Conservation (phyloP, 73 alveolate species). For the Stentor roeselii region DNA sequence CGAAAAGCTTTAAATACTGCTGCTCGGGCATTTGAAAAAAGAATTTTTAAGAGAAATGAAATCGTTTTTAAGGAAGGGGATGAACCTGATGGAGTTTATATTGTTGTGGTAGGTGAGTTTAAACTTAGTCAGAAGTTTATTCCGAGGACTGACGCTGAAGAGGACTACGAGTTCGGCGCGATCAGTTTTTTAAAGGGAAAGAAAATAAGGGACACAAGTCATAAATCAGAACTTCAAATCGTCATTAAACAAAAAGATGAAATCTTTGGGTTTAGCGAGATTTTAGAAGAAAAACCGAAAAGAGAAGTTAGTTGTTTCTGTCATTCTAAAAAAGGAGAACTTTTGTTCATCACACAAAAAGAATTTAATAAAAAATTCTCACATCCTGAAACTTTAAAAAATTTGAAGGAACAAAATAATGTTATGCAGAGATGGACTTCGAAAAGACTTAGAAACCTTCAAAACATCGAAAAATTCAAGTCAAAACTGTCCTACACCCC, state of each 20-base stretch:
- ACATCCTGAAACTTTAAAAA: neutral
- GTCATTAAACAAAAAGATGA: constrained; percentile 9
- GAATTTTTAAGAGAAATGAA: constrained; percentile 34
- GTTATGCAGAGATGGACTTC: neutral
- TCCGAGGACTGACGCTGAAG: neutral
- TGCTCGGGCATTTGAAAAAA: constrained; percentile 13
- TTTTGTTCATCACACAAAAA: neutral
- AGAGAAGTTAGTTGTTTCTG: neutral
- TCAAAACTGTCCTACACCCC: neutral
- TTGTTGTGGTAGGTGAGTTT: constrained; percentile 57
- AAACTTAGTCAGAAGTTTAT: constrained; percentile 40
- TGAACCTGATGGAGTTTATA: constrained; percentile 29
- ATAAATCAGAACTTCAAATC: neutral
- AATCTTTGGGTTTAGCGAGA: neutral
- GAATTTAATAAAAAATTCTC: neutral
- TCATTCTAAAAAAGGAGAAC: neutral
- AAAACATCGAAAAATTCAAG: neutral
- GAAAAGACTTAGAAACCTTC: neutral
- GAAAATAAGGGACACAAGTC: no score
- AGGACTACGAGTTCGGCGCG: neutral
- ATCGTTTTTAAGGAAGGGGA: constrained; percentile 50
- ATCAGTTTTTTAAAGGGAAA: neutral
- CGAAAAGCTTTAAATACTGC: neutral
- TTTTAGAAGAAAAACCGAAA: neutral
- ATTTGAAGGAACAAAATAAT: neutral